Percentiles rank a stretch among this genome's conserved stretches.
Evolutionary conservation across 495 filamentous ascomycete genomes (phyloP).

Genomic region (Pyronema domesticum): DNA sequence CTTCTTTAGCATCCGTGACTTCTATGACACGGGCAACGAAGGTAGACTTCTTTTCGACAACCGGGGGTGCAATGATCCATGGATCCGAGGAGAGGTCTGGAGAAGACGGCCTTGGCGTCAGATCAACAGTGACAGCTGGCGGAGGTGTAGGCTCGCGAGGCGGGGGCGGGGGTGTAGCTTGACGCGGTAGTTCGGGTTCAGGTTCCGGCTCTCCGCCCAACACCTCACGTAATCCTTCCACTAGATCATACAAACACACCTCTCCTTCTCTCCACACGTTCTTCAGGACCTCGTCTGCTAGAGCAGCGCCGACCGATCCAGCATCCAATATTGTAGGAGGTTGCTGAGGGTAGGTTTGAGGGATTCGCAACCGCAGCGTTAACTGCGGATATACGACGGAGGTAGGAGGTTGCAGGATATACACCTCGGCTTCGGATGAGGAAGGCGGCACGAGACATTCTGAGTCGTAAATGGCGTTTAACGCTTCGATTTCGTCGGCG

Average conservation of each 20-base stretch:
- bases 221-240: constrained; percentile 41
- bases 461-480: constrained; percentile 82
- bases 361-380: constrained; percentile 48
- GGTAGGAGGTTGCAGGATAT: constrained; percentile 34
- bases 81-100: constrained; percentile 16
- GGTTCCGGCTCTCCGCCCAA: constrained; percentile 5
- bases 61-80: constrained; percentile 53
- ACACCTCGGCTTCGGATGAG: constrained; percentile 15
- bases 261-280: constrained; percentile 50
- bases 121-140: neutral
- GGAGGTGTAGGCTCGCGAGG: constrained; percentile 1
- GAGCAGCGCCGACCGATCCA: constrained; percentile 26
- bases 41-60: constrained; percentile 70
- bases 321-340: constrained; percentile 43
- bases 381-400: constrained; percentile 33
- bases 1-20: constrained; percentile 50
- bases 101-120: neutral
- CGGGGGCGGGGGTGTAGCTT: constrained; percentile 1
- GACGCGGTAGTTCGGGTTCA: constrained; percentile 5
- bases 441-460: constrained; percentile 35
- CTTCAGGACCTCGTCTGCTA: constrained; percentile 43
- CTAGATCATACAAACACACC: constrained; percentile 75
- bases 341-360: constrained; percentile 49
- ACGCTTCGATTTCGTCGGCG: constrained; percentile 64
- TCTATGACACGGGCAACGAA: constrained; percentile 61